Evolutionary conservation across 2,329 filamentous ascomycete genomes (phyloP).

Genomic region (Aureobasidium subglaciale): DNA sequence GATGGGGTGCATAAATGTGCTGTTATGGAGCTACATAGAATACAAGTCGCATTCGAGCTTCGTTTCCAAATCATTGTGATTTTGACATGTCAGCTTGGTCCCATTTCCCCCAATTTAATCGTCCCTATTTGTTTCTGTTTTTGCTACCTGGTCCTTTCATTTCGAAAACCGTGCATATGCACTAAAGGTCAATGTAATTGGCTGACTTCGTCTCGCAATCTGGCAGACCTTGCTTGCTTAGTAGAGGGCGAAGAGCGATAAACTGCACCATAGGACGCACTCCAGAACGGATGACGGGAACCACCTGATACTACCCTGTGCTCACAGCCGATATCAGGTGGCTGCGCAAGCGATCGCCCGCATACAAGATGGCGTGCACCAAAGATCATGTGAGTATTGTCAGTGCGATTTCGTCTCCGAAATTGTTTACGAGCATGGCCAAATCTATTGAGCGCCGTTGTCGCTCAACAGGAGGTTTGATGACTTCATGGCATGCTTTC

Average conservation of each 20-base stretch:
- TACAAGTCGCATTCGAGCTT: background rate
- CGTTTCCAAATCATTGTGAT: background rate
- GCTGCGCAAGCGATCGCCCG: background rate
- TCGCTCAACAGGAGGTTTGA: background rate
- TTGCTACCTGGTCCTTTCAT: background rate
- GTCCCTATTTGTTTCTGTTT: too few relatives aligned
- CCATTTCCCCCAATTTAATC: too few relatives aligned
- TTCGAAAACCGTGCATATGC: background rate
- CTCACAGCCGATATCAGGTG: background rate
- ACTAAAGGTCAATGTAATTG: background rate
- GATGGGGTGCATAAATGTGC: background rate
- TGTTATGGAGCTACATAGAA: background rate
- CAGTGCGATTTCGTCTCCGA: background rate
- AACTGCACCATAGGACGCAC: background rate
- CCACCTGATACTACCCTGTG: background rate
- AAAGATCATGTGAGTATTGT: background rate
- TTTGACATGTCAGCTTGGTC: too few relatives aligned
- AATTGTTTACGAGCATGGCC: too few relatives aligned
- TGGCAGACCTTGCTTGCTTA: background rate
- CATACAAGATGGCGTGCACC: background rate
- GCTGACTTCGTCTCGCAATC: background rate
- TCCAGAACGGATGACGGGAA: background rate
- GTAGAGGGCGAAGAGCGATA: background rate
- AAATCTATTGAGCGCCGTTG: background rate
- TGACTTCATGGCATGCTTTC: background rate